These are phyloP conservation scores for Teratosphaeria zuluensis DNA, from an alignment of 2,329 filamentous ascomycete species.

Conservation along the genomic window DNA sequence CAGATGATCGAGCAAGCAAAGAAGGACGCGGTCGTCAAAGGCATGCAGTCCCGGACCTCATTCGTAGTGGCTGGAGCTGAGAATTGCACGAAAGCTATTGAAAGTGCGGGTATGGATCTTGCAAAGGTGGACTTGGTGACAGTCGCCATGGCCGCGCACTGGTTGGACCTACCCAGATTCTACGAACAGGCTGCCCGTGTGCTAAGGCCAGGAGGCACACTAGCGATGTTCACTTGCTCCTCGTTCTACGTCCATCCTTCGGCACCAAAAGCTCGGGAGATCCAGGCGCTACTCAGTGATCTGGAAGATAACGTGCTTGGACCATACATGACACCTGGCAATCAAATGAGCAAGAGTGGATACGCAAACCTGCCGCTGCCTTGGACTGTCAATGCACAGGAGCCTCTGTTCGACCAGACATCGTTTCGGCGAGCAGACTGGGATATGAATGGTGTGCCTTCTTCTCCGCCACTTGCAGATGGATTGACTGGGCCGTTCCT, in stretches of 20 bases:
- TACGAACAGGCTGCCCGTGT: conserved; percentile 39
- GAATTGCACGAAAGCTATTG: conserved; percentile 5
- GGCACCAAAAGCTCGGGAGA: conserved; percentile 31
- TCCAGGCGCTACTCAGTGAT: conserved; percentile 34
- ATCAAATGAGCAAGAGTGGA: conserved; percentile 29
- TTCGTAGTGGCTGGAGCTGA: conserved; percentile 12
- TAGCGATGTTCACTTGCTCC: conserved; percentile 42
- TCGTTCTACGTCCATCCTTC: conserved; percentile 18
- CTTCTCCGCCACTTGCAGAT: conserved; percentile 6
- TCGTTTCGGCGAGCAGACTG: conserved; percentile 37
- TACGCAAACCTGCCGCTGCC: conserved; percentile 41
- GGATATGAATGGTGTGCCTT: conserved; percentile 24
- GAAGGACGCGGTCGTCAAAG: conserved; percentile 2
- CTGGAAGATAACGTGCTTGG: conserved; percentile 29
- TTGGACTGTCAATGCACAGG: conserved; percentile 34
- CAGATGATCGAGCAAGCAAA: conserved; percentile 44
- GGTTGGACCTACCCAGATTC: conserved; percentile 48
- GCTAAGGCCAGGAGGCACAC: conserved; percentile 44
- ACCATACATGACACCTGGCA: conserved; percentile 35
- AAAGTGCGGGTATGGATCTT: not conserved
- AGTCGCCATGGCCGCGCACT: conserved; percentile 33
- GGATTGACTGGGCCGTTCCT: conserved; percentile 10
- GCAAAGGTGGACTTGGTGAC: conserved; percentile 13
- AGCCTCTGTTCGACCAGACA: conserved; percentile 28
- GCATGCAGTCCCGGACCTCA: conserved; percentile 2